Evolutionary conservation across 306 rosid genomes (phyloP).

Genomic region (Lathyrus tuberosus): DNA sequence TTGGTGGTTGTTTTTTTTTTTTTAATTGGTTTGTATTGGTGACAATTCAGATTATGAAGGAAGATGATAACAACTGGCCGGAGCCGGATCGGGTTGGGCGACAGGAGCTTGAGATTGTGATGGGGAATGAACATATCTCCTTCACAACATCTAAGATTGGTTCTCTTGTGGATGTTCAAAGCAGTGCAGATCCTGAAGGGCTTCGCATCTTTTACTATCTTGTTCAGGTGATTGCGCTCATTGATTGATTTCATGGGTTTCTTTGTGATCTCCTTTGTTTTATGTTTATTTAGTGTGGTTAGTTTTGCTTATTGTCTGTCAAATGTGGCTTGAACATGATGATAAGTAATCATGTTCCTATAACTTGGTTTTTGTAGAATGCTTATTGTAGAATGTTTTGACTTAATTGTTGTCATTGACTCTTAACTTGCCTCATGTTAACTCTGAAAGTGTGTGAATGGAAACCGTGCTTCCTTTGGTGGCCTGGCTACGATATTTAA

Average conservation of each 20-base stretch:
- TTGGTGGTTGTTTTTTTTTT: no score
- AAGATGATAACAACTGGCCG: conserved; percentile 98
- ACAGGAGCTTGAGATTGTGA: conserved; percentile 97
- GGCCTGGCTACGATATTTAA: neutral
- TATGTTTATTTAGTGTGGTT: no score
- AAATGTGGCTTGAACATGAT: neutral
- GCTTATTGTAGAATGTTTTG: neutral
- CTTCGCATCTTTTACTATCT: conserved; percentile 97
- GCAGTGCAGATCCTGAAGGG: conserved; percentile 98
- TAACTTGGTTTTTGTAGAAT: neutral
- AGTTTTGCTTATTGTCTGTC: neutral
- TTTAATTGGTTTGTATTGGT: no score
- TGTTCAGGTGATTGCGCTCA: conserved; percentile 72
- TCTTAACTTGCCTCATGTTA: no score
- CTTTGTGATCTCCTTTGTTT: no score
- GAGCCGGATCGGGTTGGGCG: conserved; percentile 96
- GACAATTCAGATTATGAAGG: conserved; percentile 74
- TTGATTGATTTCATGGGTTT: neutral
- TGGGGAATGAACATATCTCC: conserved; percentile 97
- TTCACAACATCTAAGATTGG: conserved; percentile 98
- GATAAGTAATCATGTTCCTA: no score
- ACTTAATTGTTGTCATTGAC: neutral
- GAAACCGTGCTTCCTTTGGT: neutral
- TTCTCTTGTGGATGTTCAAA: conserved; percentile 94
- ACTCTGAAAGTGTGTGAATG: no score